Percentiles rank a stretch among this genome's conserved stretches.
Conservation (phyloP, 352 stramenopile genomes). For the Globisporangium acanthophoron region DNA sequence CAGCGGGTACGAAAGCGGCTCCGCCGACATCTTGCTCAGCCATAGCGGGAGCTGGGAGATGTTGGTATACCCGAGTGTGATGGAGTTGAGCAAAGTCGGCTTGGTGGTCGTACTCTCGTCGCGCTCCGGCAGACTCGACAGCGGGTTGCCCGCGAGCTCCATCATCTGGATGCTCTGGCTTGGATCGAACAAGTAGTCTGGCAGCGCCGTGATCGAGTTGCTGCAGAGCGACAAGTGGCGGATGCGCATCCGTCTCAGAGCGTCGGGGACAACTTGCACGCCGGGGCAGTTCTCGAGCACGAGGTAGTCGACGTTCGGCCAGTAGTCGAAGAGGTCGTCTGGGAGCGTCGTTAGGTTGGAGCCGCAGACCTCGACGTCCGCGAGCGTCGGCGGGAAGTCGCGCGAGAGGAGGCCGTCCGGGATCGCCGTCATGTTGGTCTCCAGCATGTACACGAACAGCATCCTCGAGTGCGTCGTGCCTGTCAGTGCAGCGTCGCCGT, state of each 20-base stretch:
- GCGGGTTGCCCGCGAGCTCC: slow-evolving; percentile 6
- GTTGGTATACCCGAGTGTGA: slow-evolving; percentile 5
- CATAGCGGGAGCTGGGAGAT: neutral
- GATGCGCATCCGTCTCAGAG: neutral
- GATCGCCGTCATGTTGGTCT: neutral
- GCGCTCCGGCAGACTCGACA: slow-evolving; percentile 3
- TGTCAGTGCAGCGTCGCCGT: neutral
- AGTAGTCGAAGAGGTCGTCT: slow-evolving; percentile 1
- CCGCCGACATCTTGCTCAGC: neutral
- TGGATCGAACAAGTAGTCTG: neutral
- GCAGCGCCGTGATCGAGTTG: slow-evolving; percentile 2
- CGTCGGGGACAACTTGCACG: neutral
- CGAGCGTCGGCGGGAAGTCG: slow-evolving; percentile 5
- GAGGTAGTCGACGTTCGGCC: slow-evolving; percentile 8
- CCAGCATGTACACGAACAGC: slow-evolving; percentile 6
- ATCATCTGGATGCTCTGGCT: slow-evolving; percentile 6
- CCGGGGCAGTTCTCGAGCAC: slow-evolving; percentile 7
- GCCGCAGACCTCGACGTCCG: slow-evolving; percentile 5
- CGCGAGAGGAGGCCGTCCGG: neutral
- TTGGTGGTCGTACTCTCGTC: neutral
- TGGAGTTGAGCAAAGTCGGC: neutral
- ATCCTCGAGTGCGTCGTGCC: neutral
- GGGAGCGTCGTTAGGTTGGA: slow-evolving; percentile 4
- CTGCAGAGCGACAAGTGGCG: slow-evolving; percentile 6
- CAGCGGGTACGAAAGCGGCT: neutral